A percentile compares a stretch with the other conserved stretches of the same genome.
Evolutionary conservation across 2,329 filamentous ascomycete species (phyloP).

Genomic region (Aspergillus tamarii): DNA sequence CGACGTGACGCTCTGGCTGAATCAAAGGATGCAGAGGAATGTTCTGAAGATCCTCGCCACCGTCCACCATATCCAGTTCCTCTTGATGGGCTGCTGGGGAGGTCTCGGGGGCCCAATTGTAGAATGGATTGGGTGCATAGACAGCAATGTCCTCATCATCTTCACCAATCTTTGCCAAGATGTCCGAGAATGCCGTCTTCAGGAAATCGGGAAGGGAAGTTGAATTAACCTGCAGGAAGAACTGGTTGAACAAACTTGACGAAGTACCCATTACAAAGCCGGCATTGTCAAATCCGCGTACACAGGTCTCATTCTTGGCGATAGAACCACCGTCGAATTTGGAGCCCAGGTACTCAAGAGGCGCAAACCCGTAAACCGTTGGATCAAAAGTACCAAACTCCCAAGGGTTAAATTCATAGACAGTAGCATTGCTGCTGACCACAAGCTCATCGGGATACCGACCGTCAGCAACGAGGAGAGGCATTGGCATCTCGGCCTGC

Average conservation of each 20-base stretch:
- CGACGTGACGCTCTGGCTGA: conserved; percentile 67
- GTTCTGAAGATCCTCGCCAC: conserved; percentile 75
- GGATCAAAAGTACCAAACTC: conserved; percentile 78
- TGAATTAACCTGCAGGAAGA: conserved; percentile 67
- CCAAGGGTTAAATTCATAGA: conserved; percentile 76
- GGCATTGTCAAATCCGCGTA: conserved; percentile 77
- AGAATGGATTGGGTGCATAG: conserved; percentile 76
- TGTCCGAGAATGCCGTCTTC: conserved; percentile 51
- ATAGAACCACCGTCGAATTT: conserved; percentile 68
- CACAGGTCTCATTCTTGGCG: conserved; percentile 61
- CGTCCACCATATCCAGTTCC: conserved; percentile 71
- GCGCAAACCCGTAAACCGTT: conserved; percentile 69
- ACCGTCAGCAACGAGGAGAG: conserved; percentile 70
- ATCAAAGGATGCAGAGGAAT: conserved; percentile 76
- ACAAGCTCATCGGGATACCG: conserved; percentile 62
- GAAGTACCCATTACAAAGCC: conserved; percentile 85
- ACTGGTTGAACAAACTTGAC: conserved; percentile 78
- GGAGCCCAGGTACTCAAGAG: conserved; percentile 70
- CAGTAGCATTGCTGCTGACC: conserved; percentile 70
- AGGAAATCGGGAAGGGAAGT: conserved; percentile 54
- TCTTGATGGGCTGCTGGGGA: conserved; percentile 59
- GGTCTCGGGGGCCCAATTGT: conserved; percentile 59
- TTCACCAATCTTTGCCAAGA: conserved; percentile 60
- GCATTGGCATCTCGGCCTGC: conserved; percentile 67
- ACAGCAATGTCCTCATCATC: conserved; percentile 72